Conservation (phyloP, 352 stramenopile genomes). For the Globisporangium emineosum region DNA sequence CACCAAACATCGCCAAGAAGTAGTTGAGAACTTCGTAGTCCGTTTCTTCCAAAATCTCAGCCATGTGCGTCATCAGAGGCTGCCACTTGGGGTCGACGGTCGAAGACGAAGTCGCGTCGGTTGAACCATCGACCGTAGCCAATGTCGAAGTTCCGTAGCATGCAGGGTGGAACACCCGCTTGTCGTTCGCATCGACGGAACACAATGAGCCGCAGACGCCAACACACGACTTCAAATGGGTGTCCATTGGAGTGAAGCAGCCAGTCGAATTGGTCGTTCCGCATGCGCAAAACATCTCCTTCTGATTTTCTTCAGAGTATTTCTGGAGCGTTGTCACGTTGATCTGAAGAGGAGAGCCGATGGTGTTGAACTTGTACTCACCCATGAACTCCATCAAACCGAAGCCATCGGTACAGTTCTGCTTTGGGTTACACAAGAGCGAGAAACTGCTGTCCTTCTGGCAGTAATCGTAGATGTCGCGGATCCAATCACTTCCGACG, state of each 20-base stretch:
- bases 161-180: slow-evolving; percentile 21
- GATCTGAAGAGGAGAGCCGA: slow-evolving; percentile 60
- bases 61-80: slow-evolving; percentile 35
- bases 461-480: slow-evolving; percentile 65
- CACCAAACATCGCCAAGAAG: slow-evolving; percentile 47
- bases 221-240: slow-evolving; percentile 41
- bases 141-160: slow-evolving; percentile 41
- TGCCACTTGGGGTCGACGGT: slow-evolving; percentile 34
- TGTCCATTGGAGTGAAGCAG: slow-evolving; percentile 53
- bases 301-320: slow-evolving; percentile 22
- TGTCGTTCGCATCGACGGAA: slow-evolving; percentile 31
- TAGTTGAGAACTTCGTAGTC: slow-evolving; percentile 49
- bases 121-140: slow-evolving; percentile 21
- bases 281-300: slow-evolving; percentile 44
- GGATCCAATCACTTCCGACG: slow-evolving; percentile 57
- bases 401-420: slow-evolving; percentile 49
- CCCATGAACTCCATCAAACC: slow-evolving; percentile 62
- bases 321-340: slow-evolving; percentile 52
- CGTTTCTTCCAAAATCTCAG: slow-evolving; percentile 32
- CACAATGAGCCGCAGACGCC: slow-evolving; percentile 50
- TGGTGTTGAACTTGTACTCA: slow-evolving; percentile 56
- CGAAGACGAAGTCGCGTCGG: slow-evolving; percentile 3
- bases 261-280: slow-evolving; percentile 34
- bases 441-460: slow-evolving; percentile 55
- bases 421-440: slow-evolving; percentile 50